phyloP scores from a whole-genome alignment of 805 yeast genomes.

The Candida patagonica region DNA sequence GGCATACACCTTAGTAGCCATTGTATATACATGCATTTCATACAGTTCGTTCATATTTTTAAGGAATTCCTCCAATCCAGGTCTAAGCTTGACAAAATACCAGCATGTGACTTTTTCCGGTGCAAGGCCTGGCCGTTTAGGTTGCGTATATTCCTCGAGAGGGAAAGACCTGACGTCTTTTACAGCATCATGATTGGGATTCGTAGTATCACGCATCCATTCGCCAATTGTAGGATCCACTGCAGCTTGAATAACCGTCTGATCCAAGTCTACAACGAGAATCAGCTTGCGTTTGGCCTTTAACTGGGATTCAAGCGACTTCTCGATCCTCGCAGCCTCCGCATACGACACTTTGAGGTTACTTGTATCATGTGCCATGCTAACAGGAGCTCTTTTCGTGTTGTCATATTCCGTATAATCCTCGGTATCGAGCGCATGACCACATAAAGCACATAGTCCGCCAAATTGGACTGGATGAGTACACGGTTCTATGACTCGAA shows the following conservation, averaged over 20 bases:
- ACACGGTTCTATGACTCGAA: slow-evolving; percentile 69
- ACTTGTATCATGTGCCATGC: slow-evolving; percentile 83
- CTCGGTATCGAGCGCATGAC: slow-evolving; percentile 57
- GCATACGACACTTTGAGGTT: slow-evolving; percentile 73
- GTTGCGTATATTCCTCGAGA: slow-evolving; percentile 50
- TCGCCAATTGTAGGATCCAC: slow-evolving; percentile 96
- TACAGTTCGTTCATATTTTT: slow-evolving; percentile 52
- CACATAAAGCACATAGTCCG: slow-evolving; percentile 91
- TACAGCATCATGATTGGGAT: slow-evolving; percentile 78
- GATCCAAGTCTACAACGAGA: slow-evolving; percentile 92
- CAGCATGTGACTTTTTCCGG: slow-evolving; percentile 41
- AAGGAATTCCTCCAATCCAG: slow-evolving; percentile 72
- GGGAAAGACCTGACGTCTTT: slow-evolving; percentile 73
- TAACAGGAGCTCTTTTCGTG: slow-evolving; percentile 69
- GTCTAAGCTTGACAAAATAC: slow-evolving; percentile 89
- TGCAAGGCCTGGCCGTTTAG: slow-evolving; percentile 50
- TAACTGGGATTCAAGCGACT: slow-evolving; percentile 51
- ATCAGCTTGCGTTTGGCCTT: slow-evolving; percentile 60
- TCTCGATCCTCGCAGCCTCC: slow-evolving; percentile 83
- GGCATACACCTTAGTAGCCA: slow-evolving; percentile 96
- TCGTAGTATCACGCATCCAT: slow-evolving; percentile 81
- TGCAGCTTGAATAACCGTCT: slow-evolving; percentile 94
- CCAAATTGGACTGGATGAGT: slow-evolving; percentile 90
- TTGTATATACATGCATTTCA: slow-evolving; percentile 92
- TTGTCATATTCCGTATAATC: slow-evolving; percentile 67